Conservation (phyloP, 257 asterid species). For the Asclepias syriaca region DNA sequence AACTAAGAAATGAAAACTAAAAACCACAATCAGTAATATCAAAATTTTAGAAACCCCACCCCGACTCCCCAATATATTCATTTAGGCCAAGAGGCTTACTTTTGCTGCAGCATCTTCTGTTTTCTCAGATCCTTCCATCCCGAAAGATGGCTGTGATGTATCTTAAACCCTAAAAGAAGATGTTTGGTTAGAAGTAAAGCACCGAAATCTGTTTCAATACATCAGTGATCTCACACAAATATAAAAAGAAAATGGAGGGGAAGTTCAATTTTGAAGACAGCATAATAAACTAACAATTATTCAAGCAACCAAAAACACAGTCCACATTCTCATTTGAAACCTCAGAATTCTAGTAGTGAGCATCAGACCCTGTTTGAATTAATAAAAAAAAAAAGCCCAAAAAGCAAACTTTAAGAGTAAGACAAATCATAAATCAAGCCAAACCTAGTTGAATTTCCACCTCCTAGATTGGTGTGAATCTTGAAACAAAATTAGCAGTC, state of each 20-base stretch:
- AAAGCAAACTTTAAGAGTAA: constrained; percentile 1
- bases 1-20: background rate
- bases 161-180: constrained; percentile 5
- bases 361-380: constrained; percentile 56
- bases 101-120: background rate
- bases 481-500: no score
- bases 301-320: no score
- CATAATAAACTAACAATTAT: no score
- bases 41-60: background rate
- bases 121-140: constrained; percentile 16
- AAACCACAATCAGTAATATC: background rate
- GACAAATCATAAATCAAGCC: no score
- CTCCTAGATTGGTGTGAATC: no score
- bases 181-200: background rate
- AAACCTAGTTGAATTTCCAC: no score
- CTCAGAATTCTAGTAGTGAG: constrained; percentile 62
- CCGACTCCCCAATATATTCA: background rate
- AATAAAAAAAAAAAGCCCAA: constrained; percentile 24
- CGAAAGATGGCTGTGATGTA: background rate
- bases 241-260: background rate
- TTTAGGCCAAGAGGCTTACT: background rate
- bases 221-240: background rate
- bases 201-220: background rate
- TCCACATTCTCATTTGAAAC: constrained; percentile 34
- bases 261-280: no score